Evolutionary conservation across 306 rosid species (phyloP).

Genomic region (Spatholobus suberectus): DNA sequence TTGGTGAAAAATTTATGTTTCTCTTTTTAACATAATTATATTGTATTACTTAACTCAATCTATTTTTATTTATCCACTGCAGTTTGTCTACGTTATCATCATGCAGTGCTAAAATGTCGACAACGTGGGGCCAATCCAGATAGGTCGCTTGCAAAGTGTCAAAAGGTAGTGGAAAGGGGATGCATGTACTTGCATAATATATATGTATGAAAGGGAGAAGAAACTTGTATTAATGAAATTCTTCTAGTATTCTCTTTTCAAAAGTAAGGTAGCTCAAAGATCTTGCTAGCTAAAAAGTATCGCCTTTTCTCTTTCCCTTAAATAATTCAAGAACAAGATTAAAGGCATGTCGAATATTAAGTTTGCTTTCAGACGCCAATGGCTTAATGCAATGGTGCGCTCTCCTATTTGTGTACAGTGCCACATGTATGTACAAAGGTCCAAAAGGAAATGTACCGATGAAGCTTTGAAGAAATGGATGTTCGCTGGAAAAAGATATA

Average conservation of each 20-base stretch:
- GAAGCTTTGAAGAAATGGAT: slow-evolving; percentile 28
- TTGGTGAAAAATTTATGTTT: background rate
- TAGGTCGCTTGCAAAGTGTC: slow-evolving; percentile 57
- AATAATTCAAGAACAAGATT: slow-evolving; percentile 8
- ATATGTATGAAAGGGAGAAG: background rate
- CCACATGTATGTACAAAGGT: background rate
- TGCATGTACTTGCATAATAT: slow-evolving; percentile 35
- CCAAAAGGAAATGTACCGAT: background rate
- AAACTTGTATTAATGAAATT: slow-evolving; percentile 29
- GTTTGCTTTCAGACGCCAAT: slow-evolving; percentile 48
- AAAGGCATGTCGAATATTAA: slow-evolving; percentile 22
- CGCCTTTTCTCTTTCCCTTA: slow-evolving; percentile 2
- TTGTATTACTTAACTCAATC: background rate
- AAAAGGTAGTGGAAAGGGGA: slow-evolving; percentile 44
- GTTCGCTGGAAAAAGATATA: slow-evolving; percentile 11
- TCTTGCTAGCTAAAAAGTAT: background rate
- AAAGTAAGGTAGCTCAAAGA: background rate
- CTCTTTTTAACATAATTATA: background rate
- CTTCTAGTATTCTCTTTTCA: background rate
- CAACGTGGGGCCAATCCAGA: slow-evolving; percentile 59
- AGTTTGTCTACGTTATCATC: slow-evolving; percentile 57
- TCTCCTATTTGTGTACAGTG: slow-evolving; percentile 32
- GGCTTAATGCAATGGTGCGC: slow-evolving; percentile 37
- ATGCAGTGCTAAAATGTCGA: slow-evolving; percentile 45
- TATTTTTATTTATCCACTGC: background rate